Evolutionary conservation across 2,329 filamentous ascomycete species (phyloP), one percentile per base, ranked within the genome.

Genomic region (Trichoderma sp.): DNA sequence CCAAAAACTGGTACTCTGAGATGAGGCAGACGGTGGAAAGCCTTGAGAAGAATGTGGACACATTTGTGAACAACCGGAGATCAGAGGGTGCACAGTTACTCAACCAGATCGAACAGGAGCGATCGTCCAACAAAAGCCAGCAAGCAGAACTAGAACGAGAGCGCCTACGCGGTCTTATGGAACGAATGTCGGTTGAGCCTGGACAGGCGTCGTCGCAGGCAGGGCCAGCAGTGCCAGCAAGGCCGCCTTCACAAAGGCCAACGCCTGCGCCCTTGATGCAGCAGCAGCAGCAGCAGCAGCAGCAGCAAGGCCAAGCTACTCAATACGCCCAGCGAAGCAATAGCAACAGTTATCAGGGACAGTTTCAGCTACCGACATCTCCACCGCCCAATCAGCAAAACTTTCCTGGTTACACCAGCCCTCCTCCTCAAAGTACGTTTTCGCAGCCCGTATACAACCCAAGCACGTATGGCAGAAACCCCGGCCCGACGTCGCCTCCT

Each of bases 11-110:
- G 87, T 99, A 99, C 77, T 87, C 87, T 3, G 96, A 98, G 78
- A 99, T 98, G 94, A 91, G 91, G 74, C 94, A 97, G 72, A 97
- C 94, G 0, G 93, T 96, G 0, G 92, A 95, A 73, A 97, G 92
- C 76, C 83, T 97, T 51, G 89, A 94, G 75, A 96, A 97, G 85
- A 99, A 99, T 75, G 96, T 99, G 1, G 95, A 98, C 73, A 92
- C 91, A 0, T 99, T 99, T 80, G 94, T 99, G 72, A 96, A 94
- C 82, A 99, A 99, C 79, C 88, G 96, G 63, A 85, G 94, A 70
- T 91, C 92, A 0, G 96, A 99, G 82, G 96, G 96, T 4, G 93
- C 93, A 0, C 93, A 97, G 77, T 86, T 99, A 5, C 86, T 99
- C 43, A 89, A 88, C 73, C 91, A 94, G 74, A 99, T 99, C 71